A percentile compares a stretch with the other conserved stretches of the same genome.
These are phyloP conservation scores for Tricholoma furcatifolium DNA, from an alignment of 768 basidiomycete species.

Conservation along the genomic window DNA sequence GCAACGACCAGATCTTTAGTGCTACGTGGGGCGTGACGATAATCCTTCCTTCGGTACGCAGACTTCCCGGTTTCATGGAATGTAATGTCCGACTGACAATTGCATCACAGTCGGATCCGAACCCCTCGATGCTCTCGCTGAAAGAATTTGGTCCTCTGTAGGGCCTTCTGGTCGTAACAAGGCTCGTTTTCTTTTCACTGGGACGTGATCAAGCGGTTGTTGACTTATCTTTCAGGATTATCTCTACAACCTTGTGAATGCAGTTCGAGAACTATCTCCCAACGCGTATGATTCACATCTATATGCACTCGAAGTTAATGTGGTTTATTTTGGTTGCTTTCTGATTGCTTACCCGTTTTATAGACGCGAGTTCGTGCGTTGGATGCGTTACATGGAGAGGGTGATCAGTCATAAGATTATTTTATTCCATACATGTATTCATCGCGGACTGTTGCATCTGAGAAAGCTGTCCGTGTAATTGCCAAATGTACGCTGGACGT, in stretches of 20 bases:
- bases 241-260: slow-evolving; percentile 71
- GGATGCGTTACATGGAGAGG: slow-evolving; percentile 9
- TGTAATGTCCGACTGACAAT: not conserved
- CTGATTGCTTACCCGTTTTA: not conserved
- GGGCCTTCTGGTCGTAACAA: slow-evolving; percentile 94
- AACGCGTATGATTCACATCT: slow-evolving; percentile 76
- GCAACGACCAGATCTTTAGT: slow-evolving; percentile 34
- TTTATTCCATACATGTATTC: too few species aligned
- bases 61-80: not conserved
- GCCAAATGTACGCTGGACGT: too few species aligned
- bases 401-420: not conserved
- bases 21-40: slow-evolving; percentile 84
- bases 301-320: slow-evolving; percentile 68
- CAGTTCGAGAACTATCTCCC: slow-evolving; percentile 73
- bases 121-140: slow-evolving; percentile 65
- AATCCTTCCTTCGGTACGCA: slow-evolving; percentile 85
- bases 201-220: not conserved
- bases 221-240: slow-evolving; percentile 62
- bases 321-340: not conserved
- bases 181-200: slow-evolving; percentile 35
- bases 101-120: slow-evolving; percentile 71
- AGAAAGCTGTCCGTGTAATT: too few species aligned
- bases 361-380: slow-evolving; percentile 19
- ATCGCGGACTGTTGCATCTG: too few species aligned
- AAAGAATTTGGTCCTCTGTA: slow-evolving; percentile 67